These are phyloP conservation scores for Zygosaccharomyces sapae DNA, from an alignment of 1,139 yeast species.

Conservation along the genomic window DNA sequence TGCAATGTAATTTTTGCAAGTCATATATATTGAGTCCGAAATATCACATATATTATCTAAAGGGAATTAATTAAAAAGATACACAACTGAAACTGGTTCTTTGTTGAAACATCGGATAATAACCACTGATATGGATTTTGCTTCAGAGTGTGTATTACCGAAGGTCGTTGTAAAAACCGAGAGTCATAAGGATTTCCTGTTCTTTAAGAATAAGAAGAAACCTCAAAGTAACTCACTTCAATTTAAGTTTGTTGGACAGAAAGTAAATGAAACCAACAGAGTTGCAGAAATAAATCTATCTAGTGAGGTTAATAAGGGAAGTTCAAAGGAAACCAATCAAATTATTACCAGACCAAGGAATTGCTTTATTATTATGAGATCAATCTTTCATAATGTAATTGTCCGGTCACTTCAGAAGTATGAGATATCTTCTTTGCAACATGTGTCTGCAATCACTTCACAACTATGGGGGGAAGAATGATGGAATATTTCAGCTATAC, in stretches of 20 bases:
- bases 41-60: too few species aligned
- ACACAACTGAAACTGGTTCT: too few species aligned
- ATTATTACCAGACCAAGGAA: slow-evolving; percentile 12
- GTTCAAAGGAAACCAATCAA: neutral
- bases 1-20: too few species aligned
- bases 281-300: slow-evolving; percentile 9
- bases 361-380: slow-evolving; percentile 13
- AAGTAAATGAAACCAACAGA: slow-evolving; percentile 7
- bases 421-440: slow-evolving; percentile 9
- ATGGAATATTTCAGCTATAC: slow-evolving; percentile 17
- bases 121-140: slow-evolving; percentile 2
- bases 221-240: slow-evolving; percentile 5
- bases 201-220: slow-evolving; percentile 7
- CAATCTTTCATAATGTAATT: slow-evolving; percentile 8
- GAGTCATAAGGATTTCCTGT: slow-evolving; percentile 7
- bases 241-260: slow-evolving; percentile 12
- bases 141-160: slow-evolving; percentile 8
- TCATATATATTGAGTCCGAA: too few species aligned
- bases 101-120: neutral
- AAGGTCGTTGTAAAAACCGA: neutral
- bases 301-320: neutral
- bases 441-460: slow-evolving; percentile 13
- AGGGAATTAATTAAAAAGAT: too few species aligned
- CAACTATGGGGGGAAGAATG: slow-evolving; percentile 17
- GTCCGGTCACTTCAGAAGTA: neutral